These are phyloP conservation scores for Arthrobotrys entomopaga DNA, from an alignment of 2,329 filamentous ascomycete species.

Conservation along the genomic window DNA sequence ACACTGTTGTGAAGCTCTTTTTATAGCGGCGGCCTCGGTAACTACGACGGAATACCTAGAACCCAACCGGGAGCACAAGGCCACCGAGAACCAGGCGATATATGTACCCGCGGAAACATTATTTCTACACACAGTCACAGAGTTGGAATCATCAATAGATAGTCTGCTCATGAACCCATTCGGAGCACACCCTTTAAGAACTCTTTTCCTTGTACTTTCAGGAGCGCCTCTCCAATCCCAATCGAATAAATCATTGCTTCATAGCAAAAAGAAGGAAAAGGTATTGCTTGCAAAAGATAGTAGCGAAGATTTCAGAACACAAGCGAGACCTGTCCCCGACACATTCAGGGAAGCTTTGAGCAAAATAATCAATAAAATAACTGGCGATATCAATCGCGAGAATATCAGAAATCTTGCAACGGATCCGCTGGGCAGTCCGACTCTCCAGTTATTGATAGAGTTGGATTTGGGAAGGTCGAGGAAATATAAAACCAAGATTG, in stretches of 20 bases:
- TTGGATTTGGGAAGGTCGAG: constrained; percentile 81
- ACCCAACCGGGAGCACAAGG: constrained; percentile 29
- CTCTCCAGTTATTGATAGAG: constrained; percentile 88
- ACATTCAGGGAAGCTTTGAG: constrained; percentile 80
- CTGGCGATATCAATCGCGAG: constrained; percentile 78
- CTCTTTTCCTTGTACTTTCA: constrained; percentile 84
- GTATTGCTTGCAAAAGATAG: constrained; percentile 66
- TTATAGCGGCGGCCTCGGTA: constrained; percentile 80
- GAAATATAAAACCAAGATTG: constrained; percentile 73
- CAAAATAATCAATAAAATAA: constrained; percentile 82
- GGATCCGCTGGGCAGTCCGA: constrained; percentile 90
- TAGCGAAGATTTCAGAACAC: constrained; percentile 63
- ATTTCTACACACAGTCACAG: constrained; percentile 64
- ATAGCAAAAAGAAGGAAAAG: constrained; percentile 92
- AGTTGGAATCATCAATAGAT: constrained; percentile 84
- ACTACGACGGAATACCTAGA: constrained; percentile 75
- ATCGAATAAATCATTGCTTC: constrained; percentile 77
- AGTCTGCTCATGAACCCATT: constrained; percentile 87
- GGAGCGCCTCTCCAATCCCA: constrained; percentile 80
- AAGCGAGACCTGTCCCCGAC: constrained; percentile 72
- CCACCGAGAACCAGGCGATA: background rate
- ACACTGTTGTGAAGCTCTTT: constrained; percentile 95
- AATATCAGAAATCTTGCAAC: constrained; percentile 84
- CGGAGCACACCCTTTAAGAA: constrained; percentile 88
- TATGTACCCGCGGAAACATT: constrained; percentile 24